Evolutionary conservation across 768 basidiomycete species (phyloP).

Genomic region (Suillus hirtellus): DNA sequence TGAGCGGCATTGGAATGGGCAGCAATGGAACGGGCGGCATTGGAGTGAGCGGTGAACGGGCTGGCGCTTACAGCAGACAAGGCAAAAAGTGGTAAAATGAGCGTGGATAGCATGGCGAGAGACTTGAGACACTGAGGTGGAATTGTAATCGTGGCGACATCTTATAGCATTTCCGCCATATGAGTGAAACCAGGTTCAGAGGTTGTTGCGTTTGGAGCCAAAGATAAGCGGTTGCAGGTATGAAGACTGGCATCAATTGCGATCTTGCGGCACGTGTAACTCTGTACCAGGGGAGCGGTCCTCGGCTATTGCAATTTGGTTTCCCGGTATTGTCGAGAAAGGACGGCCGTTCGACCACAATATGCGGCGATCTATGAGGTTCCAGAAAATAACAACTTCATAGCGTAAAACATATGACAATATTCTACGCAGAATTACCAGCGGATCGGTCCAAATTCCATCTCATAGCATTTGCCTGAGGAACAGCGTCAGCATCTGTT

Average conservation of each 20-base stretch:
- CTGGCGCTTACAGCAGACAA: slow-evolving; percentile 5
- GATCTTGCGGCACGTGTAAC: background rate
- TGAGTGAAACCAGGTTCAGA: background rate
- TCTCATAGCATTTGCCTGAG: background rate
- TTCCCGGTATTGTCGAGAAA: background rate
- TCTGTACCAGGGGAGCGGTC: slow-evolving; percentile 15
- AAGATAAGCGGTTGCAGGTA: background rate
- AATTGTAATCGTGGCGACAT: background rate
- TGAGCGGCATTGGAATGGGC: background rate
- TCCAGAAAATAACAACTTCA: background rate
- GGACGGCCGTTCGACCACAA: background rate
- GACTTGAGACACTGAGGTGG: background rate
- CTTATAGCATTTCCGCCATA: background rate
- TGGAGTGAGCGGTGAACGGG: background rate
- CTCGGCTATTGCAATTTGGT: background rate
- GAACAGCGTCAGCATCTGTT: background rate
- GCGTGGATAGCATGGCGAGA: background rate
- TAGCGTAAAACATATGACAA: background rate
- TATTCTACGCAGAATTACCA: background rate
- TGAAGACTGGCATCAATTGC: background rate
- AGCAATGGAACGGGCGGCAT: background rate
- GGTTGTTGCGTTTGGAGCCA: background rate
- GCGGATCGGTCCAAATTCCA: background rate
- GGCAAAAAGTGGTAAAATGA: slow-evolving; percentile 7
- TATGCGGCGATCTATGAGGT: background rate